Evolutionary conservation across 257 asterid species (phyloP).

Genomic region (Knoxia roxburghii): DNA sequence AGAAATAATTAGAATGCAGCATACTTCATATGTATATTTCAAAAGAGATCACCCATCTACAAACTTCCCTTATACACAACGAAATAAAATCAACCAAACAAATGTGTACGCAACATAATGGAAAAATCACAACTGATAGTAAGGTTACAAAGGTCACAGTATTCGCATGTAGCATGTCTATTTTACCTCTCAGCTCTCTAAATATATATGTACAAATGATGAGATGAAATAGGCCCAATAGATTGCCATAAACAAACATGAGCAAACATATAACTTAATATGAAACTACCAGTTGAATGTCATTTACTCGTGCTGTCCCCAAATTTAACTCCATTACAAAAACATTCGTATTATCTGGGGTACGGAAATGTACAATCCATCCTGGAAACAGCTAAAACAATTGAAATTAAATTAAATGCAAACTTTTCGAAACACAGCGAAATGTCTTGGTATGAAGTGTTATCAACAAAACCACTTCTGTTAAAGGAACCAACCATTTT

Average conservation of each 20-base stretch:
- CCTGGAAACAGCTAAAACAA: neutral
- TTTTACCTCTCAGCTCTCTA: neutral
- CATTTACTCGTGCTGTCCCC: too few relatives aligned
- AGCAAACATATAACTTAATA: neutral
- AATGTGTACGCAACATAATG: neutral
- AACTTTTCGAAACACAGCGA: neutral
- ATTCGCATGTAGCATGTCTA: neutral
- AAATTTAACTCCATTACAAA: neutral
- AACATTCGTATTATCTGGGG: neutral
- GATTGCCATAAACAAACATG: neutral
- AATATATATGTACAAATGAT: neutral
- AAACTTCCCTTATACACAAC: neutral
- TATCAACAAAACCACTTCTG: neutral
- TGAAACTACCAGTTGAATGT: neutral
- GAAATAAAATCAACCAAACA: neutral
- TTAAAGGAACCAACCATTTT: too few relatives aligned
- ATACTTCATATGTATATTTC: neutral
- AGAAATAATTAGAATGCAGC: neutral
- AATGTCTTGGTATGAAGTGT: too few relatives aligned
- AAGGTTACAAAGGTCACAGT: neutral
- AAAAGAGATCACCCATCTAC: neutral
- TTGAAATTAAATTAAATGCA: neutral
- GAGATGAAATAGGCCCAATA: neutral
- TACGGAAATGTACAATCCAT: neutral
- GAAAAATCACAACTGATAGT: too few relatives aligned